Percentiles rank a stretch among this genome's conserved stretches.
Conservation (phyloP, 192 early-diverging fungal genomes). For the Entomortierella lignicola region DNA sequence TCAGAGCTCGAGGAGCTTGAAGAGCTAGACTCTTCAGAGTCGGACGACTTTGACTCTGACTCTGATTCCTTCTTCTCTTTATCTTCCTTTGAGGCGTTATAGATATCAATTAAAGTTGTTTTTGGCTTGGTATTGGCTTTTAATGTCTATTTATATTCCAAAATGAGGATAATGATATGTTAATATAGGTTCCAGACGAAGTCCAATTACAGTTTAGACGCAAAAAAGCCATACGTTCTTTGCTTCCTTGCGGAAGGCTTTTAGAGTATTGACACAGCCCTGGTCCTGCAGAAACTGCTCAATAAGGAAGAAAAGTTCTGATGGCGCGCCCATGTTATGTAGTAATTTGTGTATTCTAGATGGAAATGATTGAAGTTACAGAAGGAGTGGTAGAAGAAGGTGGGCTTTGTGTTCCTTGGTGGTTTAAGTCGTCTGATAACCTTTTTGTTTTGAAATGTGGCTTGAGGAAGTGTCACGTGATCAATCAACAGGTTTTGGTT, state of each 20-base stretch:
- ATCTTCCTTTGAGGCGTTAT: slow-evolving; percentile 21
- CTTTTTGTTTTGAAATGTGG: slow-evolving; percentile 50
- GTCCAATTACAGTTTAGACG: not conserved
- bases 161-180: no score
- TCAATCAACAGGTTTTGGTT: not conserved
- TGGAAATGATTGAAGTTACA: not conserved
- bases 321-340: slow-evolving; percentile 41
- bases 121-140: slow-evolving; percentile 45
- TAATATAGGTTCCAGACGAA: not conserved
- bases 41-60: slow-evolving; percentile 28
- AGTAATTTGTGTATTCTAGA: no score
- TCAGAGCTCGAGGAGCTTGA: slow-evolving; percentile 19
- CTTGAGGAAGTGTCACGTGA: slow-evolving; percentile 19
- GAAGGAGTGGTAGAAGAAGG: not conserved
- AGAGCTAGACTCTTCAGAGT: slow-evolving; percentile 41
- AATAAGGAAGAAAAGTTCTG: slow-evolving; percentile 46
- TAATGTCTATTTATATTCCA: slow-evolving; percentile 30
- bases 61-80: slow-evolving; percentile 35
- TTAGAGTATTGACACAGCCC: slow-evolving; percentile 43
- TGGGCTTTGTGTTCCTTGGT: not conserved
- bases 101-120: slow-evolving; percentile 41
- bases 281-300: slow-evolving; percentile 53
- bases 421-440: not conserved
- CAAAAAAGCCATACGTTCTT: slow-evolving; percentile 37
- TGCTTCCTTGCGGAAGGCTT: slow-evolving; percentile 51